Percentiles rank a stretch among this genome's conserved stretches.
phyloP scores from a whole-genome alignment of 441 rosid genomes.

The Populus hybrid region DNA sequence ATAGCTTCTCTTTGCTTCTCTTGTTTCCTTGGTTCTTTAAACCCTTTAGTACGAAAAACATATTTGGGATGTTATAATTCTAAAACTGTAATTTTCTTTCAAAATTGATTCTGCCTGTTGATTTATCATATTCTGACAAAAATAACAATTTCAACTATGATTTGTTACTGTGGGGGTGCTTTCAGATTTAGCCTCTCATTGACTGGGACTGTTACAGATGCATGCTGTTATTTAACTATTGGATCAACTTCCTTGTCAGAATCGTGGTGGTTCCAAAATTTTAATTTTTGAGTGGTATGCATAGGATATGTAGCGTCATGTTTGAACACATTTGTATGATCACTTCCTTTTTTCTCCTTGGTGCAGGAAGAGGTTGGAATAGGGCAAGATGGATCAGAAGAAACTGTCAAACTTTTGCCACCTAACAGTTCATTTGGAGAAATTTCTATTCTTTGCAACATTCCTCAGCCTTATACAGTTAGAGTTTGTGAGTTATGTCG shows the following conservation, averaged over 20 bases:
- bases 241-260: neutral
- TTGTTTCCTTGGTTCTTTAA: neutral
- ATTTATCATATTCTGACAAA: neutral
- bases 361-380: slow-evolving; percentile 68
- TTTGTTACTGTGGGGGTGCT: neutral
- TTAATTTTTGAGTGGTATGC: neutral
- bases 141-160: neutral
- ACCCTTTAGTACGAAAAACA: neutral
- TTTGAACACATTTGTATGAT: neutral
- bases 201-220: neutral
- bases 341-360: neutral
- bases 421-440: slow-evolving; percentile 82
- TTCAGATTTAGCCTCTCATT: neutral
- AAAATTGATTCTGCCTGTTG: neutral
- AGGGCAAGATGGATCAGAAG: slow-evolving; percentile 71
- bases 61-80: neutral
- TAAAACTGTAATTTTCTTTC: neutral
- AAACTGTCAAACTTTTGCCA: slow-evolving; percentile 41
- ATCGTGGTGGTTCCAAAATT: neutral
- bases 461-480: slow-evolving; percentile 86
- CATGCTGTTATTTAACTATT: neutral
- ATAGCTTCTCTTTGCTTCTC: neutral
- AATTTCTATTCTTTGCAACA: slow-evolving; percentile 85
- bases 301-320: neutral
- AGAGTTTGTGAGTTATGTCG: slow-evolving; percentile 68